Evolutionary conservation across 768 basidiomycete species (phyloP), one percentile per base, ranked within the genome.

Genomic region (Mycena capillaripes): DNA sequence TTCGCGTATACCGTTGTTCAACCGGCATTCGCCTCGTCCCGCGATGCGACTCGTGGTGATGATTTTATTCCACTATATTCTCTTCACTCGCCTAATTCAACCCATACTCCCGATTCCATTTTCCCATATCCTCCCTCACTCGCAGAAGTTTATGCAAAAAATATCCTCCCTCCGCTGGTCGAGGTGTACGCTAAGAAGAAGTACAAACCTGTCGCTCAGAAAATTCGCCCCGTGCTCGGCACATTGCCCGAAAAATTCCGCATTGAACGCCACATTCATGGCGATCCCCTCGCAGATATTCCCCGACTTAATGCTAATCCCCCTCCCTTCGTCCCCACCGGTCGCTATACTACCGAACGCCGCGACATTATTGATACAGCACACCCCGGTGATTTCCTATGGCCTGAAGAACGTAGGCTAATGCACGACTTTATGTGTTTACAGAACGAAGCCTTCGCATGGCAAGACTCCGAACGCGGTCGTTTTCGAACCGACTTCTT

Each of bases 131-230:
- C 61, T 34, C 30, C 3, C n/a, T n/a, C n/a, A n/a, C 19, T 44
- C 40, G 10, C 30, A 34, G 7, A 9, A 55, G 7, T 27, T 23
- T 11, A 40, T n/a, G n/a, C n/a, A n/a, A n/a, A n/a, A n/a, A n/a
- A n/a, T n/a, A n/a, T n/a, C n/a, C n/a, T n/a, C n/a, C n/a, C 2
- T 23, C 36, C 36, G 4, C 56, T 36, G 2, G 44, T 38, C 4
- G 52, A 16, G 2, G 36, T 25, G 0, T 69, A 30, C 10, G 67
- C 67, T 0, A 72, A 69, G 21, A 74, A 70, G 60, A 78, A 75
- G 42, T 79, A 79, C 58, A 79, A 79, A 42, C 73, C 69, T 0
- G 79, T 80, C 4, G 76, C 74, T 0, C 50, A 70, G 23, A 66
- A 76, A 23, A 59, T 77, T 4, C 55, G 66, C 8, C 79, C 79